A percentile compares a stretch with the other conserved stretches of the same genome.
phyloP scores from a whole-genome alignment of 257 asterid species.

The Solanum medicagineum region DNA sequence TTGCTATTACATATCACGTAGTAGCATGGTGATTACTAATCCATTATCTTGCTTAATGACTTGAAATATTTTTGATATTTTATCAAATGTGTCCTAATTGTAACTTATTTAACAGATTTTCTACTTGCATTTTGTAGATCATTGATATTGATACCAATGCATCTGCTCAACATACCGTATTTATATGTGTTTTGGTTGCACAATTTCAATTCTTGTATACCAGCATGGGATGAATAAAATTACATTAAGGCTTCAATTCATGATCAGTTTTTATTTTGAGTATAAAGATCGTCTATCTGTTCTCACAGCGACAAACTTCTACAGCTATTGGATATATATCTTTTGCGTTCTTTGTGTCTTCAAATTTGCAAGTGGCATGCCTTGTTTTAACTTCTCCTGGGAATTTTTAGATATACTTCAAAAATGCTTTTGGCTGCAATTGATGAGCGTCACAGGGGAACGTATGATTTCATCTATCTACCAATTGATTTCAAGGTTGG shows the following conservation, averaged over 20 bases:
- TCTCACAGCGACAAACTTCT: not conserved
- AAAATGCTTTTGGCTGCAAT: conserved; percentile 98
- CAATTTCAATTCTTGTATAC: not conserved
- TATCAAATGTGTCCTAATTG: not conserved
- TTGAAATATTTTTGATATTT: not conserved
- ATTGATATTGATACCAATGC: not conserved
- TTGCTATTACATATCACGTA: not conserved
- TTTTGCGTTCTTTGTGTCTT: not conserved
- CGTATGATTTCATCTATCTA: conserved; percentile 89
- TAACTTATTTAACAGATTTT: not conserved
- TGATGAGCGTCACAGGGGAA: conserved; percentile 92
- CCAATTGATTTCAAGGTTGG: conserved; percentile 98
- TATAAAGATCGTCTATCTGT: not conserved
- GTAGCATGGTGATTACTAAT: not conserved
- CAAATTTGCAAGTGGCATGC: not conserved
- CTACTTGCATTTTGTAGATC: not conserved
- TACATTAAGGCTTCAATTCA: not conserved
- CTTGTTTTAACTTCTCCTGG: conserved; percentile 5
- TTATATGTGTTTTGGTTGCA: not conserved
- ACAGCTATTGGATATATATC: not conserved
- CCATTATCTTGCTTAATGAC: not conserved
- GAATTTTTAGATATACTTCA: conserved; percentile 71
- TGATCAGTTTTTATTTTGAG: not conserved
- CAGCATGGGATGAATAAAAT: not conserved
- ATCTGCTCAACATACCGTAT: not conserved